Conservation (phyloP, 192 early-diverging fungal species). For the Dissophora globulifera region DNA sequence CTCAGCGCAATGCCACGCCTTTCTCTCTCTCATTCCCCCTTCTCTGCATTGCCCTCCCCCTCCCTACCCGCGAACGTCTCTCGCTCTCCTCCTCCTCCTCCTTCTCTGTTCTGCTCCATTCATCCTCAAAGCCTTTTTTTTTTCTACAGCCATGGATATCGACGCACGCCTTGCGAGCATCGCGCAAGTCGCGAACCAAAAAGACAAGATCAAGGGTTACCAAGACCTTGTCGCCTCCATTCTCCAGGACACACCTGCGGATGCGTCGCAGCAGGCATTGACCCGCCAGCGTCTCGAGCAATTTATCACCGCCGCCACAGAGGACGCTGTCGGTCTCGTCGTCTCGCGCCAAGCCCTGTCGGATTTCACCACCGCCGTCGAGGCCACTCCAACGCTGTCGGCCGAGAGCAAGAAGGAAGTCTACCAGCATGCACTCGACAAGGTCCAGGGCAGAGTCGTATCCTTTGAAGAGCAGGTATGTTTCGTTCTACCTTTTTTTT, state of each 20-base stretch:
- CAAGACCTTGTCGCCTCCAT: constrained; percentile 46
- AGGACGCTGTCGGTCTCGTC: constrained; percentile 78
- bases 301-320: constrained; percentile 68
- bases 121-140: too few relatives aligned
- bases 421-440: constrained; percentile 73
- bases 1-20: neutral
- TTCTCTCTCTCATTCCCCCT: neutral
- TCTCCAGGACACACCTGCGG: constrained; percentile 8
- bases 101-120: neutral
- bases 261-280: neutral
- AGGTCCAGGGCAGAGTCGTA: constrained; percentile 77
- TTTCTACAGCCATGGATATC: constrained; percentile 32
- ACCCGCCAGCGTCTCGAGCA: constrained; percentile 30
- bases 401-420: constrained; percentile 63
- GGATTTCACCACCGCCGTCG: constrained; percentile 74
- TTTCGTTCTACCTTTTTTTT: neutral
- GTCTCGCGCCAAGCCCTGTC: constrained; percentile 77
- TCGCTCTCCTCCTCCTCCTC: neutral
- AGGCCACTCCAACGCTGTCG: constrained; percentile 54
- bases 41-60: neutral
- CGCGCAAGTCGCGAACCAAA: constrained; percentile 43
- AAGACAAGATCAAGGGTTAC: constrained; percentile 55
- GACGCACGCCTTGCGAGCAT: constrained; percentile 28
- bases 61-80: too few relatives aligned
- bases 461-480: constrained; percentile 86